phyloP scores from a whole-genome alignment of 495 filamentous ascomycete genomes.

The Neurospora africana region DNA sequence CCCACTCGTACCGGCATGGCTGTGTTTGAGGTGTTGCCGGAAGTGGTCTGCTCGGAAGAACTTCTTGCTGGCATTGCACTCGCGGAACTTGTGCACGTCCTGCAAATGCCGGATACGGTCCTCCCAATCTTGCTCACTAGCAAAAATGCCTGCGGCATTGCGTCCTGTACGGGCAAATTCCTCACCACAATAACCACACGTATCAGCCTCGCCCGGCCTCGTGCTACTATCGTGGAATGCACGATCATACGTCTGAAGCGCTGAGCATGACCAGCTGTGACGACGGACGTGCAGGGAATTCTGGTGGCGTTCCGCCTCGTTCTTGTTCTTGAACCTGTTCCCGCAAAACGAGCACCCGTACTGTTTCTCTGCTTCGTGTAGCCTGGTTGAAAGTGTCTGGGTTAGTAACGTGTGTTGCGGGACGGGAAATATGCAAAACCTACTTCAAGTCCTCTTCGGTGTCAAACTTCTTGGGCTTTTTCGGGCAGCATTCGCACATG shows the following conservation, averaged over 20 bases:
- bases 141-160: constrained; percentile 9
- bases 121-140: constrained; percentile 66
- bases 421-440: constrained; percentile 20
- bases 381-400: constrained; percentile 21
- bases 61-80: constrained; percentile 97
- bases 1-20: constrained; percentile 89
- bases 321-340: constrained; percentile 99
- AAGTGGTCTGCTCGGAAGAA: constrained; percentile 98
- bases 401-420: constrained; percentile 4
- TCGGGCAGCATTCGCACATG: constrained; percentile 96
- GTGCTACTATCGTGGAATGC: constrained; percentile 75
- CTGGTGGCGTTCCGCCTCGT: constrained; percentile 94
- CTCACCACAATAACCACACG: constrained; percentile 92
- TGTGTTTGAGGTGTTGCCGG: constrained; percentile 95
- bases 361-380: constrained; percentile 89
- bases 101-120: constrained; percentile 75
- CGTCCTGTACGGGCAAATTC: constrained; percentile 66
- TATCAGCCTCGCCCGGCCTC: constrained; percentile 53
- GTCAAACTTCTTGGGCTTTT: constrained; percentile 98
- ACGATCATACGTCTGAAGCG: constrained; percentile 61
- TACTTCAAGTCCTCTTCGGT: constrained; percentile 77
- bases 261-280: constrained; percentile 97
- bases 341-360: constrained; percentile 86
- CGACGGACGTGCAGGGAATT: constrained; percentile 90
- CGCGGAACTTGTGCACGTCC: constrained; percentile 88